Evolutionary conservation across 306 rosid species (phyloP).

Genomic region (Begonia peltatifolia): DNA sequence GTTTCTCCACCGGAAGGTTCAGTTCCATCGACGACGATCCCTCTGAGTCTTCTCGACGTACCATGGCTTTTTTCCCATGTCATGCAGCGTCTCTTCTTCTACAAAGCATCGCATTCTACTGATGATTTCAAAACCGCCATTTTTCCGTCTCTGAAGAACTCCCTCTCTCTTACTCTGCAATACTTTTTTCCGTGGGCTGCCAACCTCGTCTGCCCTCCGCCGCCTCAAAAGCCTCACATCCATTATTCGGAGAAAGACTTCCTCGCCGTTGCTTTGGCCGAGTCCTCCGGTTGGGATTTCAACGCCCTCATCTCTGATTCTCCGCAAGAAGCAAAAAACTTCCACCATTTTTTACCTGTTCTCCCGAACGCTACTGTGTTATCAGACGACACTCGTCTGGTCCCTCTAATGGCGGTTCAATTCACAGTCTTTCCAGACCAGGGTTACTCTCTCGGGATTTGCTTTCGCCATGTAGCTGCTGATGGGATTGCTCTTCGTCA

Average conservation of each 20-base stretch:
- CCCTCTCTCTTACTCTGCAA: constrained; percentile 25
- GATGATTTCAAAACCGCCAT: constrained; percentile 6
- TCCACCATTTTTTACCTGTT: constrained; percentile 13
- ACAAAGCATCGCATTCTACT: constrained; percentile 15
- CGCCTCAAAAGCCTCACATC: constrained; percentile 15
- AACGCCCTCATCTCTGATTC: constrained; percentile 4
- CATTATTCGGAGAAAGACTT: constrained; percentile 8
- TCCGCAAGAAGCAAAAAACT: constrained; percentile 6
- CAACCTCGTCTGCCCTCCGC: constrained; percentile 15
- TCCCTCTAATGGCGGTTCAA: constrained; percentile 14
- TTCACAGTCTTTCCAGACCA: constrained; percentile 18
- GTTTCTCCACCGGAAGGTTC: constrained; percentile 20
- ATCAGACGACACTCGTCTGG: neutral
- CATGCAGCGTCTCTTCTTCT: constrained; percentile 18
- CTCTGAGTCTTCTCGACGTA: constrained; percentile 18
- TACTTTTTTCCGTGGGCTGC: constrained; percentile 22
- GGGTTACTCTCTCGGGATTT: constrained; percentile 12
- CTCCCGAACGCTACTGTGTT: neutral
- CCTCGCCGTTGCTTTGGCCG: constrained; percentile 7
- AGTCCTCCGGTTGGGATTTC: constrained; percentile 11
- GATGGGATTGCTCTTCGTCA: constrained; percentile 17
- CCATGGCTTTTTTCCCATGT: constrained; percentile 8
- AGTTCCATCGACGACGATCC: constrained; percentile 19
- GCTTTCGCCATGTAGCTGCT: constrained; percentile 14
- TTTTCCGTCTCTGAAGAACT: constrained; percentile 20